Evolutionary conservation across 2,329 filamentous ascomycete genomes (phyloP).

Genomic region (Trichoderma breve): DNA sequence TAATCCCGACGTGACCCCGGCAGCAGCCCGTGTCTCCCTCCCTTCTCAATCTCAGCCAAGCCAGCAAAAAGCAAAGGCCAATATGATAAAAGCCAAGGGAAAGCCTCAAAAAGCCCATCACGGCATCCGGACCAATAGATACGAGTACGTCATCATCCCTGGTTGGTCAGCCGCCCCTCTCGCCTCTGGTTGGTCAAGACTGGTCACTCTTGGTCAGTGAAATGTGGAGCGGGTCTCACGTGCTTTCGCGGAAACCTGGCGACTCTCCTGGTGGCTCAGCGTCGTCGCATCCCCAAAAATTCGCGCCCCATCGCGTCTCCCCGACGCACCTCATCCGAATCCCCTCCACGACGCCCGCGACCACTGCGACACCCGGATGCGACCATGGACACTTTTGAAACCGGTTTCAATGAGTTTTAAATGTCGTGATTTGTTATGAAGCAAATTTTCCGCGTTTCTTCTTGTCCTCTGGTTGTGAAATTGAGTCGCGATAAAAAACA

Average conservation of each 20-base stretch:
- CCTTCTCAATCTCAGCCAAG: not conserved
- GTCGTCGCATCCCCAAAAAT: constrained; percentile 33
- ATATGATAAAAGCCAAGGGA: not conserved
- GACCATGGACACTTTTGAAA: constrained; percentile 31
- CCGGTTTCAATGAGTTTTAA: constrained; percentile 19
- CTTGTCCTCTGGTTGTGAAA: constrained; percentile 25
- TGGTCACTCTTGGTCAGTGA: not conserved
- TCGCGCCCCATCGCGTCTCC: constrained; percentile 46
- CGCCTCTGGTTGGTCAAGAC: not conserved
- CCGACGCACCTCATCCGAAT: constrained; percentile 38
- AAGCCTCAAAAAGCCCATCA: not conserved
- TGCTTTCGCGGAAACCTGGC: constrained; percentile 45
- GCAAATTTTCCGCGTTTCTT: constrained; percentile 28
- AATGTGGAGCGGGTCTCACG: constrained; percentile 34
- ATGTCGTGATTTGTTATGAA: fast-evolving
- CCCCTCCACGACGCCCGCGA: constrained; percentile 34
- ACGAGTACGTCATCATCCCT: constrained; percentile 12
- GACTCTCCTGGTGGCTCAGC: constrained; percentile 32
- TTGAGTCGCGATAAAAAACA: not conserved
- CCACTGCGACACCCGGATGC: constrained; percentile 19
- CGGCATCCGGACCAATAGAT: not conserved
- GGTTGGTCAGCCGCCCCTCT: not conserved
- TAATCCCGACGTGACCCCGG: not conserved
- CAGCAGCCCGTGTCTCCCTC: not conserved
- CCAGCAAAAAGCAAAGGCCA: not conserved